Percentiles rank a stretch among this genome's conserved stretches.
Evolutionary conservation across 257 asterid genomes (phyloP).

Genomic region (Rhazya stricta): DNA sequence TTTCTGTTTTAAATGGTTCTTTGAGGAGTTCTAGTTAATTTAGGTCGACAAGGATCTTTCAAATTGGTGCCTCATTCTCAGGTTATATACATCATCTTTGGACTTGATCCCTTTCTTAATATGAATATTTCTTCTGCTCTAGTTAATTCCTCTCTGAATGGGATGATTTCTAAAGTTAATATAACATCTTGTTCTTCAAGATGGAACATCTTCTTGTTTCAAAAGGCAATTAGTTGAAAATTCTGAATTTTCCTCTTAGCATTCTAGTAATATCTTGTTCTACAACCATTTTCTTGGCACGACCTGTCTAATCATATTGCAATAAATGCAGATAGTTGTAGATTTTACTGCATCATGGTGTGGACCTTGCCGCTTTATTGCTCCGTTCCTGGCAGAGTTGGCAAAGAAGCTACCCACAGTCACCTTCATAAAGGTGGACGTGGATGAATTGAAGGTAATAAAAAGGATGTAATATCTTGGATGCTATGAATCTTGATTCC

Average conservation of each 20-base stretch:
- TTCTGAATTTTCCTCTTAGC: neutral
- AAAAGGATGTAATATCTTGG: neutral
- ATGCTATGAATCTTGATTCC: neutral
- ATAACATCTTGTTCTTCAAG: neutral
- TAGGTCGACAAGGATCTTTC: neutral
- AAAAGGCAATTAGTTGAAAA: neutral
- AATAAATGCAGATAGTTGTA: slow-evolving; percentile 57
- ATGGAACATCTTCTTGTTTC: neutral
- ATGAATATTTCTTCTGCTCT: neutral
- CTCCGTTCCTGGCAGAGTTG: slow-evolving; percentile 80
- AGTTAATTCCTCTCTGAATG: neutral
- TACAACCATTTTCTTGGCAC: neutral
- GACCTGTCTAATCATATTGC: neutral
- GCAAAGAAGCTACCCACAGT: slow-evolving; percentile 73
- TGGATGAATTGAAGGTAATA: slow-evolving; percentile 75
- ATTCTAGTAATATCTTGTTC: neutral
- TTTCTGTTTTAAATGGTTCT: neutral
- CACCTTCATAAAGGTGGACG: slow-evolving; percentile 80
- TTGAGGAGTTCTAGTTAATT: neutral
- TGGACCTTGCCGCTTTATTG: slow-evolving; percentile 82
- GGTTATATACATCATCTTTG: neutral
- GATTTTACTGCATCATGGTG: slow-evolving; percentile 99
- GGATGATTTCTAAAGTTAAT: neutral
- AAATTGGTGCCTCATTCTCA: neutral
- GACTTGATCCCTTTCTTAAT: neutral